A percentile compares a stretch with the other conserved stretches of the same genome.
These are phyloP conservation scores for Colletotrichum tropicicola DNA, from an alignment of 2,329 filamentous ascomycete genomes.

Conservation along the genomic window DNA sequence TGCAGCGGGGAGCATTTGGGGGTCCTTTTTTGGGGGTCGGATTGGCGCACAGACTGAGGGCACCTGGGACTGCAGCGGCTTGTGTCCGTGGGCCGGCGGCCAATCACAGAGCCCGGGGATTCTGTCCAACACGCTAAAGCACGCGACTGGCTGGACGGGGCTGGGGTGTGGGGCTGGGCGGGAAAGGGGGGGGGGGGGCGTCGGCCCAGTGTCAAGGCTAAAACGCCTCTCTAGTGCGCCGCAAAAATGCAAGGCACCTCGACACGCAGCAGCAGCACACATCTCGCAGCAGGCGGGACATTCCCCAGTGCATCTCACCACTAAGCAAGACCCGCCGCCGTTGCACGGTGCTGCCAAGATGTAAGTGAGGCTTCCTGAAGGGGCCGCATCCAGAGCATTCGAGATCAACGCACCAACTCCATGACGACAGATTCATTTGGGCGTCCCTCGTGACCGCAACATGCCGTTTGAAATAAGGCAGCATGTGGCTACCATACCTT, in stretches of 20 bases:
- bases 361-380: too few species aligned
- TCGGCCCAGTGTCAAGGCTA: slow-evolving; percentile 10
- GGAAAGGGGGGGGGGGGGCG: slow-evolving; percentile 7
- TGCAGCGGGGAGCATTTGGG: not conserved
- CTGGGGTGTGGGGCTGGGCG: not conserved
- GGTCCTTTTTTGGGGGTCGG: slow-evolving; percentile 11
- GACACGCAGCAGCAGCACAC: not conserved
- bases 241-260: slow-evolving; percentile 25
- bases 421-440: slow-evolving; percentile 15
- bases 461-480: slow-evolving; percentile 15
- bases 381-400: too few species aligned
- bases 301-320: too few species aligned
- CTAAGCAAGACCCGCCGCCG: too few species aligned
- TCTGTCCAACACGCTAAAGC: slow-evolving; percentile 14
- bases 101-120: not conserved
- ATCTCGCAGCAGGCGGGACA: not conserved
- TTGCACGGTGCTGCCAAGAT: too few species aligned
- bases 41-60: slow-evolving; percentile 22
- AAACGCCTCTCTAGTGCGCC: slow-evolving; percentile 26
- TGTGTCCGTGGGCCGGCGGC: not conserved
- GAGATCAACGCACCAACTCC: too few species aligned
- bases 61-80: slow-evolving; percentile 12
- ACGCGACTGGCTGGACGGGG: slow-evolving; percentile 23
- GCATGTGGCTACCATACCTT: not conserved
- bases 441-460: slow-evolving; percentile 11